These are phyloP conservation scores for Calocybe gangraenosa DNA, from an alignment of 768 basidiomycete genomes.

Conservation along the genomic window DNA sequence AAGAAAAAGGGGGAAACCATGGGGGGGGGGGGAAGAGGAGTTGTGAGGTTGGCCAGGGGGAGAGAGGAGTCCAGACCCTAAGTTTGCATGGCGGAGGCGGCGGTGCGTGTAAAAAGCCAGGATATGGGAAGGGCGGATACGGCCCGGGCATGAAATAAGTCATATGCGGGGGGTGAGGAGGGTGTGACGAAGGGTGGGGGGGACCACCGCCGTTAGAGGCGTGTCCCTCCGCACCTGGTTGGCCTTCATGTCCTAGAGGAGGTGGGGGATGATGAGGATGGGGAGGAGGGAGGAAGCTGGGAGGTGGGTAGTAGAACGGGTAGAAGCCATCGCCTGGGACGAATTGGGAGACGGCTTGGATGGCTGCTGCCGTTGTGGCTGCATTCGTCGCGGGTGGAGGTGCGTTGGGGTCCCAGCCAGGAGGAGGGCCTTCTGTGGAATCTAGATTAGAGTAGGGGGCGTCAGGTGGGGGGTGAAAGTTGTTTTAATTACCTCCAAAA, in stretches of 20 bases:
- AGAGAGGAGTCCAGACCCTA: not conserved
- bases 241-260: not conserved
- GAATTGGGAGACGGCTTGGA: constrained; percentile 30
- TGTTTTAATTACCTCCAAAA: constrained; percentile 3
- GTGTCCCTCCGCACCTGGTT: not conserved
- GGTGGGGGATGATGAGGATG: constrained; percentile 11
- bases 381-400: constrained; percentile 4
- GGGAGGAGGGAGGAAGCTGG: constrained; percentile 27
- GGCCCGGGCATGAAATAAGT: constrained; percentile 4
- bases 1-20: no score
- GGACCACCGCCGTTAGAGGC: not conserved
- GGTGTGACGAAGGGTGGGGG: not conserved
- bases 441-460: not conserved
- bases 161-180: not conserved
- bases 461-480: not conserved
- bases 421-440: not conserved
- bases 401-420: not conserved
- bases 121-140: not conserved
- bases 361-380: constrained; percentile 21
- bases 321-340: constrained; percentile 35
- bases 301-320: constrained; percentile 35
- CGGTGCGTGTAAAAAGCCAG: not conserved
- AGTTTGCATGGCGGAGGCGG: not conserved
- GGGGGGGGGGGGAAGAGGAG: not conserved
- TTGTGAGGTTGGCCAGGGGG: not conserved